Percentiles rank a stretch among this genome's conserved stretches.
Evolutionary conservation across 1,284 basidiomycete species (phyloP).

Genomic region (Chalciporus sp.): DNA sequence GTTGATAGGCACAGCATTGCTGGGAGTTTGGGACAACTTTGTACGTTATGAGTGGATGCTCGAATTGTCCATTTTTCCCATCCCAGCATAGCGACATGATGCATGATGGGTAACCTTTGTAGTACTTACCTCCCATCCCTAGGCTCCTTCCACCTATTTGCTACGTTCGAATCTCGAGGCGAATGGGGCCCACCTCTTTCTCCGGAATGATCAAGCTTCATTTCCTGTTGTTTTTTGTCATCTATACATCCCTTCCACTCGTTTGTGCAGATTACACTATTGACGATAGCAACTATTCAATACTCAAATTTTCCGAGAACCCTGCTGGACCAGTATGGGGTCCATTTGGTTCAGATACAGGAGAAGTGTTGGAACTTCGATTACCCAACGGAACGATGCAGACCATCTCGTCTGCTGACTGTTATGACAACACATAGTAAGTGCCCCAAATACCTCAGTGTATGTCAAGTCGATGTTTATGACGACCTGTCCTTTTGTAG

Average conservation of each 20-base stretch:
- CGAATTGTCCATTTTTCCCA: neutral
- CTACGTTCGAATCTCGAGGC: neutral
- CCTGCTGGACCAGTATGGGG: constrained; percentile 30
- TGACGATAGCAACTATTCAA: constrained; percentile 27
- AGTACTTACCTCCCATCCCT: neutral
- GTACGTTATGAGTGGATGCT: too few relatives aligned
- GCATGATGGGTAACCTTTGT: too few relatives aligned
- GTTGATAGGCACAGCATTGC: too few relatives aligned
- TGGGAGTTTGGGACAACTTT: too few relatives aligned
- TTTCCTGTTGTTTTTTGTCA: neutral
- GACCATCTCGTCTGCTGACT: constrained; percentile 22
- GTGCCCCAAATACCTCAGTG: constrained; percentile 3
- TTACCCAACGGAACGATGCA: constrained; percentile 30
- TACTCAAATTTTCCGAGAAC: constrained; percentile 30
- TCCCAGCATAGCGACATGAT: neutral
- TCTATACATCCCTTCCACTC: constrained; percentile 1
- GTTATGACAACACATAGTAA: constrained; percentile 30
- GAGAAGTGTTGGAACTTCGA: constrained; percentile 19
- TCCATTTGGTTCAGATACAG: constrained; percentile 27
- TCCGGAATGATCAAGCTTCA: constrained; percentile 9
- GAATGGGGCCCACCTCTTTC: neutral
- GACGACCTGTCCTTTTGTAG: constrained; percentile 6
- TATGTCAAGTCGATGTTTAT: constrained; percentile 6
- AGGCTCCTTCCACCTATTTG: constrained; percentile 6
- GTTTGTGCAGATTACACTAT: constrained; percentile 27